phyloP scores from a whole-genome alignment of 176 grass and related monocot genomes.

The Eragrostis curvula region DNA sequence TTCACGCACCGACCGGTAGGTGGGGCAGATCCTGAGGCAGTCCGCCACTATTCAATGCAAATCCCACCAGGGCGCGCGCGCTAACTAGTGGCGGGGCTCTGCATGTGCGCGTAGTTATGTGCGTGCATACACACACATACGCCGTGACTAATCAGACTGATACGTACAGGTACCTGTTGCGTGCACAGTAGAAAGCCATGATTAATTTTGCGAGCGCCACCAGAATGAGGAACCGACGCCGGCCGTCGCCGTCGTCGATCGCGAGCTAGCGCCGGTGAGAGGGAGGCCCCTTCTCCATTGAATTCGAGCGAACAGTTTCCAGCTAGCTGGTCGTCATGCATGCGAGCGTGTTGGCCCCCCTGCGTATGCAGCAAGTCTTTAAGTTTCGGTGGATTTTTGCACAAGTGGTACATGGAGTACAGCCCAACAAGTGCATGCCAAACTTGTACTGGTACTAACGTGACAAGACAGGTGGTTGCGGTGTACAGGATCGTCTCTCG shows the following conservation, averaged over 20 bases:
- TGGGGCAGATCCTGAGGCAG: neutral
- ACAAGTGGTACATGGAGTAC: neutral
- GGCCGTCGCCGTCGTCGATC: neutral
- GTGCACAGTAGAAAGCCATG: neutral
- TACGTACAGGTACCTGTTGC: neutral
- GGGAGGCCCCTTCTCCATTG: neutral
- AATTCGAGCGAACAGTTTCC: too few species aligned
- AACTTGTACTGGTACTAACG: neutral
- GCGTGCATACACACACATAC: neutral
- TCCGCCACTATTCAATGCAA: neutral
- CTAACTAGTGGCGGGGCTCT: neutral
- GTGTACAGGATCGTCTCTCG: too few species aligned
- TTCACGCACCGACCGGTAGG: neutral
- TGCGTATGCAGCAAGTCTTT: neutral
- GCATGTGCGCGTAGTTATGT: slow-evolving; percentile 34
- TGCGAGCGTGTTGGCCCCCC: too few species aligned
- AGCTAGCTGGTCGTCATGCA: too few species aligned
- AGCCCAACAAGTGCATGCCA: neutral
- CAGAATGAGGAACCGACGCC: neutral
- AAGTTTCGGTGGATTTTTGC: neutral
- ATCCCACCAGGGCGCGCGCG: neutral
- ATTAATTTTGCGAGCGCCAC: neutral
- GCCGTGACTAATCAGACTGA: neutral
- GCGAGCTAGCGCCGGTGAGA: neutral
- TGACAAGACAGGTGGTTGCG: neutral